Percentiles rank a stretch among this genome's conserved stretches.
Conservation (phyloP, 306 rosid species). For the Trifolium dubium region DNA sequence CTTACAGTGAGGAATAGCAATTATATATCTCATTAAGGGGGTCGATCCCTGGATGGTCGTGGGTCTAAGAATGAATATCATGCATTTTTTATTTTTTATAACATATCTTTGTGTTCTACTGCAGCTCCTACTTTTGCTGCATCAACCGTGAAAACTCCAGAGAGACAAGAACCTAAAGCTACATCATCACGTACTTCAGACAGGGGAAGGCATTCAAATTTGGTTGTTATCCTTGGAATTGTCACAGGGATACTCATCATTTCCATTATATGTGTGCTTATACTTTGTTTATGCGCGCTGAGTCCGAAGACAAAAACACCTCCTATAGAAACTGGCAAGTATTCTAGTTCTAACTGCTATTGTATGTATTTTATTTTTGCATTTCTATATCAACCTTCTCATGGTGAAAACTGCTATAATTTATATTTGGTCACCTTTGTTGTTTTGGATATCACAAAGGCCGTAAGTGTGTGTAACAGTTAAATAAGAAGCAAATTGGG, state of each 20-base stretch:
- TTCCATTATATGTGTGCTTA: conserved; percentile 59
- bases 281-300: conserved; percentile 64
- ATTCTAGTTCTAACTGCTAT: conserved; percentile 35
- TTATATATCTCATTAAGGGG: conserved; percentile 2
- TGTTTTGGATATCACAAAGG: conserved; percentile 27
- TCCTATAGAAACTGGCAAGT: conserved; percentile 64
- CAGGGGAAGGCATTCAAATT: conserved; percentile 62
- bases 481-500: conserved; percentile 1
- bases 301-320: conserved; percentile 58
- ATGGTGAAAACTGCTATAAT: conserved; percentile 19
- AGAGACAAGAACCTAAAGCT: conserved; percentile 49
- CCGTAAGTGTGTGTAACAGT: conserved; percentile 18
- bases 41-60: not conserved
- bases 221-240: conserved; percentile 70
- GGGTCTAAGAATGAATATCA: conserved; percentile 14
- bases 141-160: conserved; percentile 65
- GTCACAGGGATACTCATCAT: conserved; percentile 71
- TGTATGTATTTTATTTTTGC: conserved; percentile 5
- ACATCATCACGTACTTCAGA: conserved; percentile 54
- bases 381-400: conserved; percentile 29
- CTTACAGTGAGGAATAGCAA: not conserved
- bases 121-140: conserved; percentile 69
- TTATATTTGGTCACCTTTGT: conserved; percentile 27
- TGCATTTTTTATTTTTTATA: conserved; percentile 23
- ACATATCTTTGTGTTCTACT: conserved; percentile 34